Percentiles rank a stretch among this genome's conserved stretches.
Evolutionary conservation across 116 monocot species (phyloP).

Genomic region (Cymodocea nodosa): DNA sequence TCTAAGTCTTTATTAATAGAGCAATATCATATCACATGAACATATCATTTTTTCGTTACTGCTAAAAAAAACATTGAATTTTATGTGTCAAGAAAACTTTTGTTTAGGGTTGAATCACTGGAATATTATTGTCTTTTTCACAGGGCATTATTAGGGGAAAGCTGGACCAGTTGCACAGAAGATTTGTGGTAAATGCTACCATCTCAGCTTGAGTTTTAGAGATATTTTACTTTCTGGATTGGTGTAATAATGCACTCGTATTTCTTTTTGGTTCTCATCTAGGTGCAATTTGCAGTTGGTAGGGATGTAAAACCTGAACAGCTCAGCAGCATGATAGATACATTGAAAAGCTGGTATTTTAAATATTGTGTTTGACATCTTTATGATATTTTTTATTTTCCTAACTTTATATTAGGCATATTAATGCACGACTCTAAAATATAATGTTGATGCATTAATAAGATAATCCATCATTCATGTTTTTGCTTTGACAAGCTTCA

Average conservation of each 20-base stretch:
- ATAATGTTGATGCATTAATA: no score
- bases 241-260: not conserved
- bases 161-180: constrained; percentile 87
- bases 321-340: constrained; percentile 69
- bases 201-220: not conserved
- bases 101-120: not conserved
- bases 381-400: no score
- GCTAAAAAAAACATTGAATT: not conserved
- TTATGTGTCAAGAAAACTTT: not conserved
- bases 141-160: constrained; percentile 99
- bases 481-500: no score
- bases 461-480: no score
- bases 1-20: no score
- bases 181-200: constrained; percentile 76
- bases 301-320: constrained; percentile 89
- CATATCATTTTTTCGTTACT: not conserved
- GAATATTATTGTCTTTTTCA: constrained; percentile 1
- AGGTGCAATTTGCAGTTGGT: constrained; percentile 99
- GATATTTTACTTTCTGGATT: not conserved
- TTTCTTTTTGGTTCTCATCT: constrained; percentile 15
- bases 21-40: not conserved
- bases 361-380: no score
- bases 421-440: no score
- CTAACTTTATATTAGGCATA: no score
- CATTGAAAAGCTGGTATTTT: constrained; percentile 61